Conservation (phyloP, 2,329 filamentous ascomycete genomes). For the Fusarium nematophilum region DNA sequence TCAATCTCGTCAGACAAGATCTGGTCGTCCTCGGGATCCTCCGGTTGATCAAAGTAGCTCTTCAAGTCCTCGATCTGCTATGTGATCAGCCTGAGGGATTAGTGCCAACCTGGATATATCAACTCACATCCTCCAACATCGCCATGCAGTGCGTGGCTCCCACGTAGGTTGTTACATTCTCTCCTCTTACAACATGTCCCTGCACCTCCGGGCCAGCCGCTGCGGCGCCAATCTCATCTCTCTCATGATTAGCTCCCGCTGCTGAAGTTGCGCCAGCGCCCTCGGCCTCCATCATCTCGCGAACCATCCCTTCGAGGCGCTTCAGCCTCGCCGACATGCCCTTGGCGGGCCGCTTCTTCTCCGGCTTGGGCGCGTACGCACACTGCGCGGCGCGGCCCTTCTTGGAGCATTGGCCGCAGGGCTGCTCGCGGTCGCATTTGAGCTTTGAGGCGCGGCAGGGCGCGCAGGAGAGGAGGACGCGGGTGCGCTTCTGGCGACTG, state of each 20-base stretch:
- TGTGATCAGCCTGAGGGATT: constrained; percentile 8
- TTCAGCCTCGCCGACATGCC: constrained; percentile 66
- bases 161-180: constrained; percentile 62
- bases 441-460: constrained; percentile 66
- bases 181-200: constrained; percentile 58
- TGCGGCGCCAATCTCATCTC: constrained; percentile 22
- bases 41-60: constrained; percentile 64
- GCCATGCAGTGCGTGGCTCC: constrained; percentile 71
- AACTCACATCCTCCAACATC: constrained; percentile 68
- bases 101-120: background rate
- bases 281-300: constrained; percentile 62
- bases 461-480: constrained; percentile 64
- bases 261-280: constrained; percentile 19
- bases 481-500: constrained; percentile 55
- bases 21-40: constrained; percentile 50
- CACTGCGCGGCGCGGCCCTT: constrained; percentile 60
- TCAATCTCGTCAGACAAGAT: constrained; percentile 50
- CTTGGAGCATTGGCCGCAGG: constrained; percentile 65
- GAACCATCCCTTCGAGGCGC: constrained; percentile 68
- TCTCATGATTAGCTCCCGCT: background rate
- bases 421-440: constrained; percentile 65
- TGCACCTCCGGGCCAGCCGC: constrained; percentile 38
- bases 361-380: constrained; percentile 60
- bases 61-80: constrained; percentile 69
- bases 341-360: constrained; percentile 54